phyloP scores from a whole-genome alignment of 2,329 filamentous ascomycete species.

The Ambrosiella xylebori region DNA sequence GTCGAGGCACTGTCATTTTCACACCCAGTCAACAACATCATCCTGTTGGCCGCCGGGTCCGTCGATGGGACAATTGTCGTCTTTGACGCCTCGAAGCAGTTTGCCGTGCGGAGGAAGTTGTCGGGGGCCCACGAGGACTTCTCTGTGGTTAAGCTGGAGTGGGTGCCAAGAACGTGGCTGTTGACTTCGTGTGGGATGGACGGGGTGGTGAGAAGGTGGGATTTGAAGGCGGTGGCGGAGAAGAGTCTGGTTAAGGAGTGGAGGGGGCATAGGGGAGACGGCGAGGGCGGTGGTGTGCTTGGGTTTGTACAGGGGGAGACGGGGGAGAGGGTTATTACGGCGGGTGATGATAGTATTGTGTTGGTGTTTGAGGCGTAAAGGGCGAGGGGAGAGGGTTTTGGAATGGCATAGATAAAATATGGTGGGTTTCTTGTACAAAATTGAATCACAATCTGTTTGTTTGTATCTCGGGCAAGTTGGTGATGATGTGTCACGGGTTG shows the following conservation, averaged over 20 bases:
- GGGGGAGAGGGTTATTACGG: slow-evolving; percentile 65
- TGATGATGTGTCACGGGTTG: not conserved
- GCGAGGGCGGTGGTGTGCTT: slow-evolving; percentile 74
- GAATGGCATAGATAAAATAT: not conserved
- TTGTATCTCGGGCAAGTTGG: not conserved
- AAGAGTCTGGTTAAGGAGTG: slow-evolving; percentile 67
- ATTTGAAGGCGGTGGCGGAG: slow-evolving; percentile 46
- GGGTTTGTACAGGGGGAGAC: slow-evolving; percentile 73
- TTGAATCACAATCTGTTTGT: not conserved
- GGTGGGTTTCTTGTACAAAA: not conserved
- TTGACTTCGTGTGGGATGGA: slow-evolving; percentile 85
- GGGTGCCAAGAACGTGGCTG: slow-evolving; percentile 50
- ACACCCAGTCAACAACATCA: slow-evolving; percentile 20
- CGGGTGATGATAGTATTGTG: slow-evolving; percentile 66
- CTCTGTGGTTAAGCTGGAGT: slow-evolving; percentile 85
- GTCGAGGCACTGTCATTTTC: slow-evolving; percentile 61
- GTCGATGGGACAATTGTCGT: slow-evolving; percentile 67
- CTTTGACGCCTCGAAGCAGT: slow-evolving; percentile 73
- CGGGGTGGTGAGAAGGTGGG: slow-evolving; percentile 79
- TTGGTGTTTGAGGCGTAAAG: slow-evolving; percentile 46
- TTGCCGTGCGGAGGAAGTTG: slow-evolving; percentile 71
- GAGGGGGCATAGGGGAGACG: slow-evolving; percentile 72
- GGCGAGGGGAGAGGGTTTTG: not conserved
- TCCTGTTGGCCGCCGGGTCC: slow-evolving; percentile 45
- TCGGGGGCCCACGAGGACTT: slow-evolving; percentile 71